Evolutionary conservation across 2,329 filamentous ascomycete species (phyloP), one percentile per base, ranked within the genome.

Genomic region (Arthroderma sp.): DNA sequence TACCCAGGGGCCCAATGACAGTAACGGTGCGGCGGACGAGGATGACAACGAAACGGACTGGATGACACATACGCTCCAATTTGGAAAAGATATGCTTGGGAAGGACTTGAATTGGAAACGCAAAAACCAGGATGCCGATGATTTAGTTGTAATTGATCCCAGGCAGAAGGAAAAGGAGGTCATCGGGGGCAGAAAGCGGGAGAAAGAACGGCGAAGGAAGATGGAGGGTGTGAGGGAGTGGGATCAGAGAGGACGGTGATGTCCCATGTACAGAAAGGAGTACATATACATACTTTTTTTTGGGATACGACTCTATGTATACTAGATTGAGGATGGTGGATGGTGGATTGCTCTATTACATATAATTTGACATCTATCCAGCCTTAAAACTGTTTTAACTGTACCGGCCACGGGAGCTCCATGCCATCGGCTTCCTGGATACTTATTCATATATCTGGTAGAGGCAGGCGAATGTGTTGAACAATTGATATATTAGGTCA

Each of bases 31-130:
- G 15, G 15, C 15, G 15, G 64, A 66, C 2, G 68, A 70, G 10
- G 69, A 69, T 15, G 58, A 64, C 8, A 52, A 58, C 32, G 67
- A 71, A 42, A 71, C 75, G 40, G 80, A 79, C 5, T 96, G 89
- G 88, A 85, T 95, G 78, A 78, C 77, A 3, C 89, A 96, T 61
- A 73, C 78, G 6, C 70, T 98, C 32, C 85, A 76, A 38, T 96
- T 95, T 61, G 83, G 82, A 33, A 91, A 88, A 49, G 91, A 96
- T 55, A 83, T 81, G 51, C 65, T 95, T 4, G 91, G 91, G 15
- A 96, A 96, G 60, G 79, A 96, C 63, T 65, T 96, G 43, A 85
- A 77, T 43, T 94, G 91, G 74, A 85, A 89, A 59, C 81, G 79
- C 64, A 88, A 91, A 63, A 88, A 89, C 44, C 87, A 95, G 47